Evolutionary conservation across 768 basidiomycete genomes (phyloP).

Genomic region (Amanita rimosa): DNA sequence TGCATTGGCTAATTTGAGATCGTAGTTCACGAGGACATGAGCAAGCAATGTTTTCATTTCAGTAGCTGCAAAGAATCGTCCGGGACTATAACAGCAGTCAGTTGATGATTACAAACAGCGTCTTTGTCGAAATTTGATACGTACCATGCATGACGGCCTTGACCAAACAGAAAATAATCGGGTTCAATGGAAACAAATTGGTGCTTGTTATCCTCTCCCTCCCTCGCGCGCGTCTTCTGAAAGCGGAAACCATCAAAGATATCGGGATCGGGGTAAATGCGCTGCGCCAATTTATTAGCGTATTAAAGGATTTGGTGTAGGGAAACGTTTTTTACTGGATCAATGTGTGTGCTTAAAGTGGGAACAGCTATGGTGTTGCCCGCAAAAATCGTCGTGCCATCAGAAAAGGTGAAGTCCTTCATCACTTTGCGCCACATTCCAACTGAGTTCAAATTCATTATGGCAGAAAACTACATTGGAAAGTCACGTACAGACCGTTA

Average conservation of each 20-base stretch:
- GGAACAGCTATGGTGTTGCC: conserved; percentile 13
- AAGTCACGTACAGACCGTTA: conserved; percentile 11
- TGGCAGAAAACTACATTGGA: conserved; percentile 8
- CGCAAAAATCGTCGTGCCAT: conserved; percentile 16
- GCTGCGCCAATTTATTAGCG: neutral
- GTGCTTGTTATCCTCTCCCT: conserved; percentile 17
- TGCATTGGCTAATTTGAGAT: conserved; percentile 18
- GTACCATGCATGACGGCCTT: too few relatives aligned
- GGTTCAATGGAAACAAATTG: conserved; percentile 18
- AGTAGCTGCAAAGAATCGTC: conserved; percentile 24
- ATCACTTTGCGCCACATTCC: conserved; percentile 20
- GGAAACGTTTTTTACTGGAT: neutral
- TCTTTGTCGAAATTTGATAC: conserved; percentile 5
- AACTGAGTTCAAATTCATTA: conserved; percentile 9
- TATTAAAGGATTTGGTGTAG: neutral
- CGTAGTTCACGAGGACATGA: conserved; percentile 21
- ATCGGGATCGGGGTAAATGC: conserved; percentile 21
- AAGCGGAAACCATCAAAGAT: conserved; percentile 33
- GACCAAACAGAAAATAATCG: conserved; percentile 23
- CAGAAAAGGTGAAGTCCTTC: conserved; percentile 26
- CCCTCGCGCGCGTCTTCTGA: conserved; percentile 17
- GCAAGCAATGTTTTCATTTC: conserved; percentile 22
- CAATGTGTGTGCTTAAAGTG: conserved; percentile 6
- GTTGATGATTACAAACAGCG: neutral
- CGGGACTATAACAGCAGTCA: conserved; percentile 12